Conservation (phyloP, 257 asterid species). For the Cinchona pubescens region DNA sequence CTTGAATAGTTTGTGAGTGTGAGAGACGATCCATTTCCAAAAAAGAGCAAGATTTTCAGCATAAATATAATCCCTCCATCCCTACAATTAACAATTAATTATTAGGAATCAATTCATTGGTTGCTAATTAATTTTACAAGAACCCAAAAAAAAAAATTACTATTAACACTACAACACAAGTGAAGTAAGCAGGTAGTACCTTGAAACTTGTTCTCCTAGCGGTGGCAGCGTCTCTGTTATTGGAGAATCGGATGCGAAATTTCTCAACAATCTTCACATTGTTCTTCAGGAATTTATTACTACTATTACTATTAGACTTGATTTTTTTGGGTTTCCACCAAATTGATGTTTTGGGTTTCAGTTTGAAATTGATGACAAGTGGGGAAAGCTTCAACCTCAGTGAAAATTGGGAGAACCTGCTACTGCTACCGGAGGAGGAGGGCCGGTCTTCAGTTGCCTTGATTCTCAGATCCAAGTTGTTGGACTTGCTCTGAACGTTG, state of each 20-base stretch:
- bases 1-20: too few species aligned
- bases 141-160: too few species aligned
- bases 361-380: conserved; percentile 33
- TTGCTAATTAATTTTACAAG: not conserved
- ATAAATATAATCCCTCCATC: not conserved
- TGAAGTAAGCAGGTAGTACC: too few species aligned
- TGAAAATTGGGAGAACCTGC: not conserved
- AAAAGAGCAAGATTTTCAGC: conserved; percentile 7
- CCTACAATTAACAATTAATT: conserved; percentile 1
- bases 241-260: not conserved
- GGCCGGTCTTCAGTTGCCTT: conserved; percentile 26
- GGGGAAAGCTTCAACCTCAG: conserved; percentile 20
- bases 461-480: conserved; percentile 30
- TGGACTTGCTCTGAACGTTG: conserved; percentile 37
- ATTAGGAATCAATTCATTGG: not conserved
- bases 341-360: conserved; percentile 21
- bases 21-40: not conserved
- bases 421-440: too few species aligned
- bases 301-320: too few species aligned
- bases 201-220: too few species aligned
- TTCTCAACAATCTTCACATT: conserved; percentile 15
- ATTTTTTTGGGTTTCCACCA: conserved; percentile 14
- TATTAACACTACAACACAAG: too few species aligned
- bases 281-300: too few species aligned
- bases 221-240: not conserved